Evolutionary conservation across 768 basidiomycete genomes (phyloP).

Genomic region (Hypholoma fasciculare): DNA sequence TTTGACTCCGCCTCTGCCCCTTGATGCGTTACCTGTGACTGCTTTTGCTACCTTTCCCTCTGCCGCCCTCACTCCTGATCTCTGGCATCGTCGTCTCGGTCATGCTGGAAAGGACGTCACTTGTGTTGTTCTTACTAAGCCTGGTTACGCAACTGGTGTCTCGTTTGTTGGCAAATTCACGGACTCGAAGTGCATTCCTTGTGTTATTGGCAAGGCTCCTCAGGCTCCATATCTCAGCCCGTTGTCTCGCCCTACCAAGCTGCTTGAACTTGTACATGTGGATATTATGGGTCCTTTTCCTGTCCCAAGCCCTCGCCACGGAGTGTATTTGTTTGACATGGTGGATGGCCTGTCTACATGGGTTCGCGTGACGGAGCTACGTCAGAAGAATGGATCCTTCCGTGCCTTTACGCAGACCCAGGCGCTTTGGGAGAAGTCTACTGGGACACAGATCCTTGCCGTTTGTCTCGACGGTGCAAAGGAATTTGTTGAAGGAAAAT

Average conservation of each 20-base stretch:
- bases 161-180: background rate
- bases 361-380: background rate
- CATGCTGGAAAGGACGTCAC: constrained; percentile 13
- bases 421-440: background rate
- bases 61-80: background rate
- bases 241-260: background rate
- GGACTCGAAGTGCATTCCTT: background rate
- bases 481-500: constrained; percentile 10
- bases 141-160: constrained; percentile 7
- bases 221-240: background rate
- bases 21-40: background rate
- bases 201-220: background rate
- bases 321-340: background rate
- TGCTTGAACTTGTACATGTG: background rate
- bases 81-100: constrained; percentile 14
- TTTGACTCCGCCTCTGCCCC: background rate
- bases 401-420: background rate
- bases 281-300: constrained; percentile 3
- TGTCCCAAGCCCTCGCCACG: background rate
- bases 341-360: background rate
- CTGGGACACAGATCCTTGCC: constrained; percentile 3
- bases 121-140: constrained; percentile 10
- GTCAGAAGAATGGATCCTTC: background rate
- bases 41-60: constrained; percentile 7
- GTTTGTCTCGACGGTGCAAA: constrained; percentile 19